These are phyloP conservation scores for Fusarium sp. DNA, from an alignment of 2,329 filamentous ascomycete genomes.

Conservation along the genomic window DNA sequence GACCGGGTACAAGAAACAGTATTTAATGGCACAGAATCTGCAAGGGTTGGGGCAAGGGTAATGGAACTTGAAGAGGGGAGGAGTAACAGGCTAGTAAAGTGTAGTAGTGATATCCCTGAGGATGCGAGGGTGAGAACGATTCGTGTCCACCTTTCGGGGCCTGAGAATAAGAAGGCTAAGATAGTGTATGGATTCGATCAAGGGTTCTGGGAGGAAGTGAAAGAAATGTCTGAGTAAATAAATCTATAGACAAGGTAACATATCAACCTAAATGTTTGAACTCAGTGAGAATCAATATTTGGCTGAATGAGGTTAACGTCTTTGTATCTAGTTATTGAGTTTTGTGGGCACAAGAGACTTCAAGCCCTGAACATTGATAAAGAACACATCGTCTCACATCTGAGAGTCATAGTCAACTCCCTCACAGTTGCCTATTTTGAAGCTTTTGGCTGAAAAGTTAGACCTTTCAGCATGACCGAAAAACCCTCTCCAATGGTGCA, in stretches of 20 bases:
- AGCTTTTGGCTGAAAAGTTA: no score
- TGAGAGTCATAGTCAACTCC: no score
- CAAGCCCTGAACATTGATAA: no score
- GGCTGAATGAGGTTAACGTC: no score
- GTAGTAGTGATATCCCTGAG: not conserved
- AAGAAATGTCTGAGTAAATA: slow-evolving; percentile 5
- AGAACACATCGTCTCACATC: no score
- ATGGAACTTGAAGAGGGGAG: slow-evolving; percentile 27
- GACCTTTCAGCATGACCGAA: no score
- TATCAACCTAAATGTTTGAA: rapidly evolving
- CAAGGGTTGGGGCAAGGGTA: slow-evolving; percentile 8
- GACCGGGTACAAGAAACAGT: slow-evolving; percentile 18
- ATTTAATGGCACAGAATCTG: slow-evolving; percentile 9
- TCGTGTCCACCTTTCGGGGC: slow-evolving; percentile 1
- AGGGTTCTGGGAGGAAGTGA: slow-evolving; percentile 5
- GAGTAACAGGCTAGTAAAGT: not conserved
- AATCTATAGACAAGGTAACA: not conserved
- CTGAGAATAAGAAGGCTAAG: not conserved
- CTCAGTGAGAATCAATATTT: not conserved
- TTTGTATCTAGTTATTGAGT: no score
- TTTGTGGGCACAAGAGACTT: no score
- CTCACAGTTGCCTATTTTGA: no score
- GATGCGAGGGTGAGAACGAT: slow-evolving; percentile 11
- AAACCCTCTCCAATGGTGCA: no score
- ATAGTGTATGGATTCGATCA: slow-evolving; percentile 21